These are phyloP conservation scores for Backusella mclennaniae DNA, from an alignment of 192 early-diverging fungal genomes.

Conservation along the genomic window DNA sequence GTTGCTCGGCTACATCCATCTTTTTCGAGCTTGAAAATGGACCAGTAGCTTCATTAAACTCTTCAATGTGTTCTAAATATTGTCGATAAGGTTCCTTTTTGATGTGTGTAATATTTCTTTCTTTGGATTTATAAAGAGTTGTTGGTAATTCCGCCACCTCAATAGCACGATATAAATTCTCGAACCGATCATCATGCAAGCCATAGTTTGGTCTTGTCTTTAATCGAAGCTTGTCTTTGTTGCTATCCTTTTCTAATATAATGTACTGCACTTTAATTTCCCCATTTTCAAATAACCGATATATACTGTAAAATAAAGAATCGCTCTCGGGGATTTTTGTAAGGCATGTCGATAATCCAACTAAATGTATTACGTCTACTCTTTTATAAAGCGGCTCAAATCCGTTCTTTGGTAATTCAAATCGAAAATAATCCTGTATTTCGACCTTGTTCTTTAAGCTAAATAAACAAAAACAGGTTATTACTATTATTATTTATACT, in stretches of 20 bases:
- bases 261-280: not conserved
- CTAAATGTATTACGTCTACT: not conserved
- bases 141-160: not conserved
- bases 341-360: not conserved
- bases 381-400: not conserved
- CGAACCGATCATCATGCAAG: not conserved
- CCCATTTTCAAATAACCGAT: not conserved
- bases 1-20: not conserved
- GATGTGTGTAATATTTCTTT: not conserved
- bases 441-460: not conserved
- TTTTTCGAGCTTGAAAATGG: not conserved
- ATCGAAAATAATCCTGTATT: not conserved
- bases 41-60: not conserved
- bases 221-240: not conserved
- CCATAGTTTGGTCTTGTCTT: not conserved
- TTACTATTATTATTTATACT: not conserved
- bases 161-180: not conserved
- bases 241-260: not conserved
- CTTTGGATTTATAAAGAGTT: not conserved
- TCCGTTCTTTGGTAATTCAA: not conserved
- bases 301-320: not conserved
- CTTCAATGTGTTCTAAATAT: not conserved
- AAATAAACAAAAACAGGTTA: not conserved
- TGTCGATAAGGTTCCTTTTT: not conserved
- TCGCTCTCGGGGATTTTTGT: not conserved